Percentiles rank a stretch among this genome's conserved stretches.
Evolutionary conservation across 176 grass and related monocot species (phyloP).

Genomic region (Olyra latifolia): DNA sequence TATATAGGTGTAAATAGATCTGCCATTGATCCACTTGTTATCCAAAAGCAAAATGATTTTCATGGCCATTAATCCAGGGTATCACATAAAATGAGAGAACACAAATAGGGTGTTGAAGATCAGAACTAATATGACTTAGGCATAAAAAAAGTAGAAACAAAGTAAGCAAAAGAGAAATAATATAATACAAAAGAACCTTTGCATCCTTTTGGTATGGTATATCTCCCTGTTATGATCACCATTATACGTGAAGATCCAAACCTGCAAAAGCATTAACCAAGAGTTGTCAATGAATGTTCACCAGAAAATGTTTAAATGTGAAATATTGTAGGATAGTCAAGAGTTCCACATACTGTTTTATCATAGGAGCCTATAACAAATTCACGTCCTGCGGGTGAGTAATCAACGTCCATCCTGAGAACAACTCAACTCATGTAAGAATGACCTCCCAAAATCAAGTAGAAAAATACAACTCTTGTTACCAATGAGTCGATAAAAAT

Average conservation of each 20-base stretch:
- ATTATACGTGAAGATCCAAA: conserved; percentile 77
- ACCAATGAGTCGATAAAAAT: neutral
- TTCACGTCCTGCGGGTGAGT: conserved; percentile 92
- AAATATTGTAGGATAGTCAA: conserved; percentile 17
- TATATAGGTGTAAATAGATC: neutral
- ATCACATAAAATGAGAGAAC: neutral
- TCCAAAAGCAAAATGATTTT: neutral
- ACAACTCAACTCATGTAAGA: conserved; percentile 32
- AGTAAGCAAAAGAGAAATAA: neutral
- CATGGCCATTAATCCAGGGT: neutral
- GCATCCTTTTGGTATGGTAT: conserved; percentile 99
- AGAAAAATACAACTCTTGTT: conserved; percentile 3
- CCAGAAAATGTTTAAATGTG: conserved; percentile 21
- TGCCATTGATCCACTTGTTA: neutral
- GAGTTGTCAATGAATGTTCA: neutral
- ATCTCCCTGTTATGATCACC: conserved; percentile 95
- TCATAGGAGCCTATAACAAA: conserved; percentile 98
- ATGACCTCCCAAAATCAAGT: neutral
- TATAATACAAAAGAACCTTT: conserved; percentile 60
- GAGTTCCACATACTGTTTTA: conserved; percentile 64
- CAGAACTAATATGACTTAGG: neutral
- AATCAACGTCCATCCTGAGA: conserved; percentile 99
- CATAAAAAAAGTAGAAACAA: conserved; percentile 3
- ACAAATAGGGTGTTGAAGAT: neutral
- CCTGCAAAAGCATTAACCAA: conserved; percentile 54